Evolutionary conservation across 257 asterid species (phyloP), one percentile per base, ranked within the genome.

Genomic region (Primulina eburnea): DNA sequence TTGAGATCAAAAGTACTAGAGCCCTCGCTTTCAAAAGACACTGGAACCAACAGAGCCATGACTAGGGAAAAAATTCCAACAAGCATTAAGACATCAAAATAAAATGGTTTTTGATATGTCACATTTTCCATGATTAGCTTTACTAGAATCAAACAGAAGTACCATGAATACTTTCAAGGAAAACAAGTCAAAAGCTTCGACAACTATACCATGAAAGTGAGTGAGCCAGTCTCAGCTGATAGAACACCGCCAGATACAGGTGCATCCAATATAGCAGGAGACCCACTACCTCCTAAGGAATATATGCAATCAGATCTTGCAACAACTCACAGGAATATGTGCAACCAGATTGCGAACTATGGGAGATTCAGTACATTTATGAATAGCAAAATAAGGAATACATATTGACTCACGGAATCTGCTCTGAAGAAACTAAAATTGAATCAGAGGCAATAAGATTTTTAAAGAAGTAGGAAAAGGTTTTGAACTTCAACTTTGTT

Each of bases 161-260:
- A 38, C 50, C 50, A 38, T 8, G 50, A 8, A 38, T 38, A 38
- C 53, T 43, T 43, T 12, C 50, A 43, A 43, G 53, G 53, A 43
- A 43, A 11, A 12, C 53, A 43, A 17, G 29, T 69, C 60, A 53
- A 53, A 76, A 73, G 60, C 7, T 24, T 38, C 33, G 12, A 61
- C 9, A 65, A 60, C 43, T 56, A 53, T 82, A 93, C 99, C 99
- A 93, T 93, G 82, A 93, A 93, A 75, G 99, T 93, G 73, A 93
- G 99, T 14, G 92, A 82, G 62, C 96, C 99, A 62, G 76, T 71
- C 70, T 89, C 92, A 20, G 99, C 99, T 34, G 96, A 95, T 71
- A 84, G 75, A 76, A 89, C 95, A 66, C 99, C 97, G 68, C 99
- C 99, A 14, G 99, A 93, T 37, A 93, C 99, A 47, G 99, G 99